Base-by-base conservation (phyloP, 2,329 filamentous ascomycete species). In the Sclerotinia spermophila region DNA sequence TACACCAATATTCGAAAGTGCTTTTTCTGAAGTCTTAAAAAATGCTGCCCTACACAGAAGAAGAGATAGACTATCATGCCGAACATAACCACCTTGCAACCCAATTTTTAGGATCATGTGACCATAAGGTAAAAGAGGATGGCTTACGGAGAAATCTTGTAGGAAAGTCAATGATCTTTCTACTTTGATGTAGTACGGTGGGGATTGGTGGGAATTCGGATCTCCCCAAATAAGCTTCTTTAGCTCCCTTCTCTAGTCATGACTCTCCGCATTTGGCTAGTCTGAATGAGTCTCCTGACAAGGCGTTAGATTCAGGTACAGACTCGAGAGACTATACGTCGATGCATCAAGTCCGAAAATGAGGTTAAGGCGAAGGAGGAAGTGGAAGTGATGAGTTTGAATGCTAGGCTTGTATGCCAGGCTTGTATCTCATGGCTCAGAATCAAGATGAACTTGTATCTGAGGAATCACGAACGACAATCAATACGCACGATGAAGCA, bases 161-260 rank as follows among this genome's bases (percentile, higher is more conserved):
- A 17, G 17, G 48, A n/a, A 53, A 53, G n/a, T 27, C 48, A 53
- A 53, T 27, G 15, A 7, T 51, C 27, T n/a, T n/a, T n/a, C 15
- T 7, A 27, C 48, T 30, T 7, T 53, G 24, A n/a, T n/a, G 48
- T 30, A 27, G 48, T 2, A 53, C 48, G n/a, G 48, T 53, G 48
- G 27, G 48, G 38, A 40, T 27, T 7, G 27, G 44, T 38, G 30
- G 44, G 44, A 65, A 65, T 44, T n/a, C 61, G 61, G 61, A 65
- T 65, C 61, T 65, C 61, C 61, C 61, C 61, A 65, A 38, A 45
- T 51, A 51, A 65, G 13, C 33, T 27, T 65, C 44, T 21, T 40
- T 27, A 51, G 44, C 44, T 65, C 44, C 35, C 44, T 65, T 33
- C 35, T 51, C 44, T 51, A 27, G 33, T 45, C 33, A 10, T 38